Percentiles rank a stretch among this genome's conserved stretches.
Evolutionary conservation across 129 eudicot species (phyloP).

Genomic region (Centrapalus pauciflorus): DNA sequence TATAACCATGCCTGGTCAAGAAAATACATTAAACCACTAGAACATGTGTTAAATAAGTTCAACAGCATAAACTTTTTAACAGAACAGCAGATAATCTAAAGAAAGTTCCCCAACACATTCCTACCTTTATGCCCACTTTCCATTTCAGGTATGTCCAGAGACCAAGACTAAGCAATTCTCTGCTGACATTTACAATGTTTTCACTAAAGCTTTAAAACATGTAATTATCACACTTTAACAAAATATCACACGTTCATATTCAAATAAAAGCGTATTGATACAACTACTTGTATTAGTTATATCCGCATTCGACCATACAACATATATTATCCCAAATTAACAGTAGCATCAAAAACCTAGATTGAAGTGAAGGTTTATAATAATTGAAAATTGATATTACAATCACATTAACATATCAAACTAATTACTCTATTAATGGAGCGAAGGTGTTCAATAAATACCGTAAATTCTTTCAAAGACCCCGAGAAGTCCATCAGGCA

Average conservation of each 20-base stretch:
- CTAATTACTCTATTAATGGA: background rate
- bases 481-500: conserved; percentile 87
- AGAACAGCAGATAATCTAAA: background rate
- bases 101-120: background rate
- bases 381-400: background rate
- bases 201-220: background rate
- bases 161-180: background rate
- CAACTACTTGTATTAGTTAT: too few relatives aligned
- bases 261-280: too few relatives aligned
- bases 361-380: background rate
- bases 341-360: background rate
- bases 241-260: too few relatives aligned
- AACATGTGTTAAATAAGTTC: background rate
- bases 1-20: background rate
- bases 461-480: conserved; percentile 92
- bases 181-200: background rate
- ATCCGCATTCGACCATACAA: too few relatives aligned
- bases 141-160: background rate
- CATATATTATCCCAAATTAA: background rate
- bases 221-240: background rate
- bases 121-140: background rate
- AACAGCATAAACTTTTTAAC: background rate
- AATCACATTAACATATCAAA: background rate
- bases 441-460: conserved; percentile 7
- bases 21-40: background rate